Base-by-base conservation (phyloP, 352 stramenopile genomes). In the Globisporangium abappressorium region DNA sequence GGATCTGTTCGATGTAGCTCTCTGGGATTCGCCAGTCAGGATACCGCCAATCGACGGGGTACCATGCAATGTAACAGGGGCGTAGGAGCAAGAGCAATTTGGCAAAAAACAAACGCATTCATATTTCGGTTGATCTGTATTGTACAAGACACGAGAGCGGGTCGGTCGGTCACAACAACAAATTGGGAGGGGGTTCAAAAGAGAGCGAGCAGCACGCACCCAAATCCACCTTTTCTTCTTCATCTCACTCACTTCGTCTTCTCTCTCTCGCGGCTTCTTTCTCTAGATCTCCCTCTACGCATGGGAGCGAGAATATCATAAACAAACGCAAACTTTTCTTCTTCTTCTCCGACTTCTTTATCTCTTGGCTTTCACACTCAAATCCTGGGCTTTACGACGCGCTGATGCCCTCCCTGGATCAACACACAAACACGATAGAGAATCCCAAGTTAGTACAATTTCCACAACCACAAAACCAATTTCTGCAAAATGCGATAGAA, bases 391-490 rank as follows among this genome's bases (percentile, higher is more conserved):
- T 63, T 22, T 91, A 92, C 70, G 84, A 91, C 62, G 84, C 84
- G 62, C 84, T 92, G 71, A 92, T 84, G 28, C 84, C 84, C 67
- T 92, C 84, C 71, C 84, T 92, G 57, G 9, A 70, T 49, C 12
- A 46, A 46, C 38, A 46, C 12, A 46, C 14, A 56, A 28, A 33
- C 43, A 62, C 69, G 68, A 36, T 30, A 46, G 2, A 58, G 53
- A 22, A 41, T 33, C 34, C 18, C 41, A 47, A 36, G 51, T 56
- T 22, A 54, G 20, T 14, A 36, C 14, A 41, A n/a, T 51, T 57
- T 55, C 33, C 4, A 41, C 18, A 69, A 5, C 26, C 33, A 18
- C 8, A 34, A 20, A 56, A 49, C 26, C 56, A 61, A 61, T 61
- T 46, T 49, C 56, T 18, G 47, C 22, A 20, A 26, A 20, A n/a